Base-by-base conservation (phyloP, 2,329 filamentous ascomycete species). In the Waltergamsia citrina region DNA sequence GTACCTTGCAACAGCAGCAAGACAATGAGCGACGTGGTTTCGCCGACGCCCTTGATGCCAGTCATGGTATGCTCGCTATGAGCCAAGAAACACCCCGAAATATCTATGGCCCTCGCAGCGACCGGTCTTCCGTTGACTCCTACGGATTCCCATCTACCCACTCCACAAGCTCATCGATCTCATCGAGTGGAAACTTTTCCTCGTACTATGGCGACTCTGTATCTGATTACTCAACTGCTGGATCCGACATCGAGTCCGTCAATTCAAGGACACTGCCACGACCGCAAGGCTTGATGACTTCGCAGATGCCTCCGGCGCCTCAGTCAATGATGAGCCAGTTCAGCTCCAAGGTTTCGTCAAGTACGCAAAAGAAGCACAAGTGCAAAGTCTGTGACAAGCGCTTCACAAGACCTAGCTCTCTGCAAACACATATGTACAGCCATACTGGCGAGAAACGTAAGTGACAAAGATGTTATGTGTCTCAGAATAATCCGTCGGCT, bases 281-380 rank as follows among this genome's bases (percentile, higher is more conserved):
- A 34, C 85, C 87, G 1, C 78, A 78, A 18, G 79, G 74, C 24
- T 49, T 71, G 35, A 67, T 71, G 62, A 64, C 65, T 28, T 77
- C 70, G 38, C 71, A 69, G 42, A 70, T 79, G 21, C 85, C 86
- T 2, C 86, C 87, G 2, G 86, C 86, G 14, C 88, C 87, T 2
- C 85, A 93, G 53, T 93, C 88, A 1, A 95, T 98, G 87, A 98
- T 98, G 92, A 79, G 86, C 34, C 88, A 94, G 50, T 96, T 96
- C 65, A 95, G 85, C 62, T 95, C 90, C 42, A 95, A 95, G 63
- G 81, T 95, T 34, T 88, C 87, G 1, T 88, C 85, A 14, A 94
- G 86, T 62, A 92, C 90, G 8, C 87, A 95, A 56, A 96, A 96
- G 78, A 96, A 96, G 71, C 92, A 96, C 67, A 95, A 95, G 69